These are phyloP conservation scores for Acer negundo DNA, from an alignment of 345 rosid species.

Conservation along the genomic window DNA sequence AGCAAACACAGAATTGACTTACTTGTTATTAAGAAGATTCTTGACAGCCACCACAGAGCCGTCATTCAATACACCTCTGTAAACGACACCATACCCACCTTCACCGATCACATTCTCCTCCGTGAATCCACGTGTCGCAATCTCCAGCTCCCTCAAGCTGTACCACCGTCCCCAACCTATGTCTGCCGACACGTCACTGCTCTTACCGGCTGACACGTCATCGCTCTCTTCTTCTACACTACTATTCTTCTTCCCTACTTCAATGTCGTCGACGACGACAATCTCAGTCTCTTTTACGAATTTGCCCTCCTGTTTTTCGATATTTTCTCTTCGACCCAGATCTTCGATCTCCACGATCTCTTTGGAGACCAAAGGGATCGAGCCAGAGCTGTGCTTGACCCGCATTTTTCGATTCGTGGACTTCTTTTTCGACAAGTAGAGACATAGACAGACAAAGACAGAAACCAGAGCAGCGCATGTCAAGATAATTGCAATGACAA, in stretches of 20 bases:
- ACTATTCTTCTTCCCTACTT: not conserved
- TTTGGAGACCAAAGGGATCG: constrained; percentile 70
- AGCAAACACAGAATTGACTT: constrained; percentile 33
- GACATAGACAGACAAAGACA: constrained; percentile 55
- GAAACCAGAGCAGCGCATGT: constrained; percentile 36
- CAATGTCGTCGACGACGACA: not conserved
- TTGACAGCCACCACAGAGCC: constrained; percentile 90
- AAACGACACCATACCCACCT: constrained; percentile 96
- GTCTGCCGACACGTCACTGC: constrained; percentile 60
- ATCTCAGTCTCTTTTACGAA: constrained; percentile 30
- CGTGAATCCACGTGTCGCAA: constrained; percentile 78
- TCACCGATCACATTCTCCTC: constrained; percentile 88
- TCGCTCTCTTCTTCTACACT: constrained; percentile 37
- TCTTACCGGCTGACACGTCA: constrained; percentile 34
- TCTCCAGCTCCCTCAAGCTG: constrained; percentile 76
- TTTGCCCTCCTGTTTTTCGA: constrained; percentile 29
- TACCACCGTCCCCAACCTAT: constrained; percentile 98
- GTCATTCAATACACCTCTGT: constrained; percentile 66
- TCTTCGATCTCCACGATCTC: constrained; percentile 72
- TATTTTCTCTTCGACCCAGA: constrained; percentile 31
- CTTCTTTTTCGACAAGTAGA: constrained; percentile 40
- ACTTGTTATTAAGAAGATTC: constrained; percentile 90
- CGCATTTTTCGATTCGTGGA: constrained; percentile 57
- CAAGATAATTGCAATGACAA: constrained; percentile 52
- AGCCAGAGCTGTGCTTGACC: constrained; percentile 71